Evolutionary conservation across 2,329 filamentous ascomycete genomes (phyloP), one percentile per base, ranked within the genome.

Genomic region (Epichloe coenophiala): DNA sequence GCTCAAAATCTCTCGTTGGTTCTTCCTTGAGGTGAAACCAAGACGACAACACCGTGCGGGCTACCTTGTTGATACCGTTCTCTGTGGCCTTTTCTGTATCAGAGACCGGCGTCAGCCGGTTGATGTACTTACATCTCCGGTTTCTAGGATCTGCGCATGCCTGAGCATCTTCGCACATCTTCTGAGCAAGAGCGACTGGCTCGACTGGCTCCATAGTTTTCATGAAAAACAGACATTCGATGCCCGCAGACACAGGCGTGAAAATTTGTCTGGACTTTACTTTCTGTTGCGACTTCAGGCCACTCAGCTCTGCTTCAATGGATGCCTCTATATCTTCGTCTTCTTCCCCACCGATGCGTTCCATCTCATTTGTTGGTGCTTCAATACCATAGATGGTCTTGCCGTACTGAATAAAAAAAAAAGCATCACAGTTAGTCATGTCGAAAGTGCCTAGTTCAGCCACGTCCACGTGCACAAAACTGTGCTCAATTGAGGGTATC

Each of bases 301-400:
- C 73, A 31, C 74, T 75, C n/a, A 93, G 65, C 66, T 93, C 88
- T 61, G 80, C 81, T 57, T 79, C 65, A 57, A 93, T 87, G 31
- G 81, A 77, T 5, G 78, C 74, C 61, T 89, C 86, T 57, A 93
- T 88, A 58, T 88, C 84, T n/a, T 68, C 68, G 13, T 65, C 66
- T 0, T 73, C 73, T 17, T 70, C 69, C 5, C 71, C 71, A 6
- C 70, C 70, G 4, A 35, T 33, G 3, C 66, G 68, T 2, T 59
- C 68, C 11, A 59, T 65, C 11, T 64, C 61, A 60, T 15, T 59
- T 61, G 41, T 64, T 61, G 64, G 60, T 4, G 64, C 58, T 17
- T 68, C 67, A 54, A 80, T 73, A 52, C 69, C 72, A 60, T 81
- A 84, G 55, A 80, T 67, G 54, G 73, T 76, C 57, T 84, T 76